These are phyloP conservation scores for Aureobasidium uvarum DNA, from an alignment of 2,329 filamentous ascomycete genomes.

Conservation along the genomic window DNA sequence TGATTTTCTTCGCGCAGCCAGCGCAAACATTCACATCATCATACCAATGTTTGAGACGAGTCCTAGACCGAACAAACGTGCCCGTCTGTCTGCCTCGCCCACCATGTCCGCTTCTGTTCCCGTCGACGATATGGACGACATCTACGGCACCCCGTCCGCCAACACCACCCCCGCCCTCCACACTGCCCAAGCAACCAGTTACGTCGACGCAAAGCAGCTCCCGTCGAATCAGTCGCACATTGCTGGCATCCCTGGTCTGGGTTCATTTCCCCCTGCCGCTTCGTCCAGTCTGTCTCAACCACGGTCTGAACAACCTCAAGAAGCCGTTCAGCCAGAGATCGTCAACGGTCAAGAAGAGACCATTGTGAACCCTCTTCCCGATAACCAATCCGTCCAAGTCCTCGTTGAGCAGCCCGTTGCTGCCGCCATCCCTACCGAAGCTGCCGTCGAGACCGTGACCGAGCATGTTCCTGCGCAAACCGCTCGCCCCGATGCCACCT, in stretches of 20 bases:
- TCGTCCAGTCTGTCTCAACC: not conserved
- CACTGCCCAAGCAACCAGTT: not conserved
- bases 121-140: constrained; percentile 37
- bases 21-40: not conserved
- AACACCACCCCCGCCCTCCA: constrained; percentile 5
- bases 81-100: constrained; percentile 19
- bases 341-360: not conserved
- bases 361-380: not conserved
- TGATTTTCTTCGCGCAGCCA: constrained; percentile 4
- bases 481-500: constrained; percentile 5
- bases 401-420: not conserved
- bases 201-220: constrained; percentile 5
- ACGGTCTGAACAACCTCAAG: not conserved
- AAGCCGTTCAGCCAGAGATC: not conserved
- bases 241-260: constrained; percentile 24
- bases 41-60: constrained; percentile 20
- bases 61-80: constrained; percentile 23
- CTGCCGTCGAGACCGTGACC: not conserved
- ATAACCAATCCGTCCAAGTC: not conserved
- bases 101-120: constrained; percentile 20
- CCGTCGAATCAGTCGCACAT: not conserved
- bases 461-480: not conserved
- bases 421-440: not conserved
- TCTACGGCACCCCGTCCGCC: constrained; percentile 33
- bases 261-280: not conserved